phyloP scores from a whole-genome alignment of 192 early-diverging fungal genomes.

The Lobulomyces angularis region DNA sequence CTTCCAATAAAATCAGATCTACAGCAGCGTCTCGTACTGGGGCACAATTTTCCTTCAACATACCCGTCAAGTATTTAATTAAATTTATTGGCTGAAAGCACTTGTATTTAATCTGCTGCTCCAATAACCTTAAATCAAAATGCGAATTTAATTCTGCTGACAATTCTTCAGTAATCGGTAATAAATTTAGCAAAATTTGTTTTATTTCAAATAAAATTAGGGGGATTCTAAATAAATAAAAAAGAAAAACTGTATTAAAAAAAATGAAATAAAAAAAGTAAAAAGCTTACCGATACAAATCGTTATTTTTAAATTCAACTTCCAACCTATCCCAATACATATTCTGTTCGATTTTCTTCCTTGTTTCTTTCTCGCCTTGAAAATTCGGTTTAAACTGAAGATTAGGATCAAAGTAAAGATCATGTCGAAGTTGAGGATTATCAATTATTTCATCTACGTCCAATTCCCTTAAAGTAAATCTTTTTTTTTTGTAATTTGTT shows the following conservation, averaged over 20 bases:
- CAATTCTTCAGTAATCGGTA: slow-evolving; percentile 26
- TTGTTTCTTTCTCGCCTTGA: slow-evolving; percentile 53
- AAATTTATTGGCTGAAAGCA: slow-evolving; percentile 46
- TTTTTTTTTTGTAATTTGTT: too few relatives aligned
- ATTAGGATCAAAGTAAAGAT: slow-evolving; percentile 78
- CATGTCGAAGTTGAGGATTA: slow-evolving; percentile 77
- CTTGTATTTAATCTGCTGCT: slow-evolving; percentile 52
- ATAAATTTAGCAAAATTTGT: slow-evolving; percentile 54
- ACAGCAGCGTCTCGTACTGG: slow-evolving; percentile 52
- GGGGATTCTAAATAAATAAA: slow-evolving; percentile 34
- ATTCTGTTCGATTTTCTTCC: slow-evolving; percentile 46
- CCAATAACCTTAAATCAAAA: slow-evolving; percentile 31
- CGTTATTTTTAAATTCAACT: slow-evolving; percentile 26
- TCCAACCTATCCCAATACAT: slow-evolving; percentile 65
- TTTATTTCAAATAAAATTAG: slow-evolving; percentile 65
- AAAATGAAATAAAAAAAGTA: too few relatives aligned
- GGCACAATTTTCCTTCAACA: slow-evolving; percentile 57
- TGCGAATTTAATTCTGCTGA: slow-evolving; percentile 30
- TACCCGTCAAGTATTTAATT: slow-evolving; percentile 44
- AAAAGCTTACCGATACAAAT: too few relatives aligned
- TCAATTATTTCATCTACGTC: slow-evolving; percentile 69
- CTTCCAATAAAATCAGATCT: slow-evolving; percentile 42
- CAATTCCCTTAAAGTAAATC: slow-evolving; percentile 78
- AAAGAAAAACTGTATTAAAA: too few relatives aligned
- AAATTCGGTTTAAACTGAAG: slow-evolving; percentile 80